Conservation (phyloP, 2,329 filamentous ascomycete species). For the Sporothrix sp. region DNA sequence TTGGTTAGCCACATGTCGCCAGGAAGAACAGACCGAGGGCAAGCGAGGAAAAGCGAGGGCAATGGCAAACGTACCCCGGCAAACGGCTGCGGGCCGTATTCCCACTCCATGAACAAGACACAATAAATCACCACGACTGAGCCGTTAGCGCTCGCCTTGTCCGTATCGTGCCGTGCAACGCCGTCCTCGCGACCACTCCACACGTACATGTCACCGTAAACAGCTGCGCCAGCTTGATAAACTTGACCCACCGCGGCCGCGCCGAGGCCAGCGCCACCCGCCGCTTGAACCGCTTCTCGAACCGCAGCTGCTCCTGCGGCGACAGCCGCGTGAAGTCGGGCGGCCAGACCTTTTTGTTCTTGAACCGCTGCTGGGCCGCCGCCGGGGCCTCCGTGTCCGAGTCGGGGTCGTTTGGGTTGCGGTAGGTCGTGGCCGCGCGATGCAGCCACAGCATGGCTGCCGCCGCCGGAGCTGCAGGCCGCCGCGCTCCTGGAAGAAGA, state of each 20-base stretch:
- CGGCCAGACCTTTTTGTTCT: conserved; percentile 65
- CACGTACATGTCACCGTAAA: conserved; percentile 47
- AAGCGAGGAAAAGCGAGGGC: not conserved
- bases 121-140: conserved; percentile 45
- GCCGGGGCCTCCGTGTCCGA: not conserved
- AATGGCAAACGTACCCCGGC: conserved; percentile 22
- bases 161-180: too few species aligned
- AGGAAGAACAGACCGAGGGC: not conserved
- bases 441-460: not conserved
- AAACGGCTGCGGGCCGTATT: conserved; percentile 37
- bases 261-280: conserved; percentile 52
- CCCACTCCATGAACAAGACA: conserved; percentile 54
- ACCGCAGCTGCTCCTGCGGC: conserved; percentile 62
- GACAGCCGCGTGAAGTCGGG: conserved; percentile 64
- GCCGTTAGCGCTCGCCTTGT: not conserved
- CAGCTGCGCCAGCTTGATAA: conserved; percentile 55
- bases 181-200: too few species aligned
- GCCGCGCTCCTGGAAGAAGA: too few species aligned
- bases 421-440: not conserved
- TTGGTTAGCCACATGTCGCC: not conserved
- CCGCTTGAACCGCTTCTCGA: conserved; percentile 70
- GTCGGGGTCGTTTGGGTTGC: not conserved
- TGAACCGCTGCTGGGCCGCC: conserved; percentile 30
- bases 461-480: too few species aligned
- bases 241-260: conserved; percentile 55